A percentile compares a stretch with the other conserved stretches of the same genome.
These are phyloP conservation scores for Phanerodontia chrysosporium DNA, from an alignment of 768 basidiomycete genomes.

Conservation along the genomic window DNA sequence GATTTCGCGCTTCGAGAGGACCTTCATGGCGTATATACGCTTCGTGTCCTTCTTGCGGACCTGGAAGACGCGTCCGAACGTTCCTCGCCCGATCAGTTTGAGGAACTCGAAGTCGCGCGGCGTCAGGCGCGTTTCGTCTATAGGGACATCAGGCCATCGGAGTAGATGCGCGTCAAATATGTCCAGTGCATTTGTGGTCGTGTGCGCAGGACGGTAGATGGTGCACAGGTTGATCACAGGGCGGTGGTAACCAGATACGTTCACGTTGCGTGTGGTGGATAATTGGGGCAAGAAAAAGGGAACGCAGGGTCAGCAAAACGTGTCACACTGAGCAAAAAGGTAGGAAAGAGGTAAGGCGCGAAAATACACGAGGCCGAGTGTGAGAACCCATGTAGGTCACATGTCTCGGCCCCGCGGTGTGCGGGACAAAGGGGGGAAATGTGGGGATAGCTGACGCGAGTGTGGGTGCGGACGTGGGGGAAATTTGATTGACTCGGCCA, in stretches of 20 bases:
- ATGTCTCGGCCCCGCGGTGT: neutral
- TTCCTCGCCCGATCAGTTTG: conserved; percentile 96
- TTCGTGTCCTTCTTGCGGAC: conserved; percentile 97
- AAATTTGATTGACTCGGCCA: neutral
- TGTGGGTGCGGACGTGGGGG: neutral
- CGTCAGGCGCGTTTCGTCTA: conserved; percentile 85
- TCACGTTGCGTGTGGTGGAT: neutral
- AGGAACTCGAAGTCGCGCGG: conserved; percentile 98
- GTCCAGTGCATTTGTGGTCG: neutral
- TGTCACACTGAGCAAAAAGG: neutral
- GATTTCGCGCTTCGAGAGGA: conserved; percentile 97
- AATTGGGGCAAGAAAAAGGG: neutral
- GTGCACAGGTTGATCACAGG: neutral
- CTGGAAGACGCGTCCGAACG: conserved; percentile 98
- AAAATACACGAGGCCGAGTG: conserved; percentile 3
- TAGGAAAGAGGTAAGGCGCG: conserved; percentile 1
- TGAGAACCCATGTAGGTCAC: neutral
- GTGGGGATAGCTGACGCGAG: conserved; percentile 1
- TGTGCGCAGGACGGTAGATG: neutral
- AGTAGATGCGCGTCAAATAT: neutral
- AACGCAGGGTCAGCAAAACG: conserved; percentile 1
- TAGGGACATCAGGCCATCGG: neutral
- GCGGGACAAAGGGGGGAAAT: neutral
- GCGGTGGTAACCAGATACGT: neutral
- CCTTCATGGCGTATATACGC: conserved; percentile 99